phyloP scores from a whole-genome alignment of 2,329 filamentous ascomycete species.

The Rutstroemia sp. region DNA sequence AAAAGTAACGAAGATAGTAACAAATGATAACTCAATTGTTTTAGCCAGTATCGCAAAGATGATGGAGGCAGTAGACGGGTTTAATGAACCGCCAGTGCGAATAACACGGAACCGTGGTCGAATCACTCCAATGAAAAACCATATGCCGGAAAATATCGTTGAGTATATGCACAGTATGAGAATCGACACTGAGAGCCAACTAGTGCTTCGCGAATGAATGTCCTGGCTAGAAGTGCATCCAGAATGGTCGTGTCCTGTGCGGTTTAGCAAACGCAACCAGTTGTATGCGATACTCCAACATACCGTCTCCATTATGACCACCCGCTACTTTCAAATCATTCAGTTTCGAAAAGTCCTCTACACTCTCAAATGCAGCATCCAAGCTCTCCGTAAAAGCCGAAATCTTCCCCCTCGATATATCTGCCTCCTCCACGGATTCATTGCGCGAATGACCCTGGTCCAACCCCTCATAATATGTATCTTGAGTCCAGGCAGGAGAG shows the following conservation, averaged over 20 bases:
- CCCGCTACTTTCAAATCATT: background rate
- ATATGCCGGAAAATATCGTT: conserved; percentile 57
- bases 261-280: background rate
- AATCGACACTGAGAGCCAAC: conserved; percentile 44
- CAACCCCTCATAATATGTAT: background rate
- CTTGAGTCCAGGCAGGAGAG: conserved; percentile 11
- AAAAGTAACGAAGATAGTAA: conserved; percentile 68
- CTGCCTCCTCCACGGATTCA: conserved; percentile 2
- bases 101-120: conserved; percentile 56
- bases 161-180: conserved; percentile 51
- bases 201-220: conserved; percentile 19
- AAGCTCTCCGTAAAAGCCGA: conserved; percentile 11
- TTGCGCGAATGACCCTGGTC: background rate
- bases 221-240: conserved; percentile 19
- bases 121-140: conserved; percentile 52
- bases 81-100: conserved; percentile 42
- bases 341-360: background rate
- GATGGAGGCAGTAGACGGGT: conserved; percentile 57
- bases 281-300: background rate
- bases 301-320: conserved; percentile 12
- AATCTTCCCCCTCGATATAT: conserved; percentile 11
- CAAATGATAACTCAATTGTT: conserved; percentile 70
- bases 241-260: conserved; percentile 1
- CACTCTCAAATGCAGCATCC: conserved; percentile 6
- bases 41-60: conserved; percentile 67